Conservation (phyloP, 805 yeast species). For the Ogataea neopini region DNA sequence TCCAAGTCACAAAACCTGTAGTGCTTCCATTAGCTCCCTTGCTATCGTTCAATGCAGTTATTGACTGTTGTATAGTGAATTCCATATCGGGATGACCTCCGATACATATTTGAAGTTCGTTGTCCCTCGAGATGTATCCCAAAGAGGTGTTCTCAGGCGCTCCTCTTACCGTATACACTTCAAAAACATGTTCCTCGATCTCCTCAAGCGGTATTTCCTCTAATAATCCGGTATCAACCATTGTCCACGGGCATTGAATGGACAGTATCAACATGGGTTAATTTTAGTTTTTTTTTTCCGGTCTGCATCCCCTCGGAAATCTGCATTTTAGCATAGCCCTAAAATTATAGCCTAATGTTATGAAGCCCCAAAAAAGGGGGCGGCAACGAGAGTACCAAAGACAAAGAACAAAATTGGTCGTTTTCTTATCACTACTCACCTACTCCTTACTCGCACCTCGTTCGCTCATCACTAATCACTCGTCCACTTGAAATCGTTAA, state of each 20-base stretch:
- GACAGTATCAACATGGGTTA: neutral
- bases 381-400: too few relatives aligned
- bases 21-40: slow-evolving; percentile 40
- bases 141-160: slow-evolving; percentile 18
- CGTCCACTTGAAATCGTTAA: too few relatives aligned
- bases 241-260: neutral
- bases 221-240: slow-evolving; percentile 3
- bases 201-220: slow-evolving; percentile 13
- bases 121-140: slow-evolving; percentile 29
- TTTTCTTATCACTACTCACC: too few relatives aligned
- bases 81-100: slow-evolving; percentile 17
- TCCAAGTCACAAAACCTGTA: slow-evolving; percentile 70
- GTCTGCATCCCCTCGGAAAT: neutral
- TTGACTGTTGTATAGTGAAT: slow-evolving; percentile 36
- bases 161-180: slow-evolving; percentile 23
- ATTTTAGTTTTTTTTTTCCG: neutral
- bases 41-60: slow-evolving; percentile 34
- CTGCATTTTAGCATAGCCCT: neutral
- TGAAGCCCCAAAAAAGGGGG: neutral
- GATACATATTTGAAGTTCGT: slow-evolving; percentile 20
- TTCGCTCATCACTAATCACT: too few relatives aligned
- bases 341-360: too few relatives aligned
- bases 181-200: slow-evolving; percentile 32
- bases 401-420: too few relatives aligned
- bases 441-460: too few relatives aligned